phyloP scores from a whole-genome alignment of 805 yeast species.

The Myxozyma udenii region DNA sequence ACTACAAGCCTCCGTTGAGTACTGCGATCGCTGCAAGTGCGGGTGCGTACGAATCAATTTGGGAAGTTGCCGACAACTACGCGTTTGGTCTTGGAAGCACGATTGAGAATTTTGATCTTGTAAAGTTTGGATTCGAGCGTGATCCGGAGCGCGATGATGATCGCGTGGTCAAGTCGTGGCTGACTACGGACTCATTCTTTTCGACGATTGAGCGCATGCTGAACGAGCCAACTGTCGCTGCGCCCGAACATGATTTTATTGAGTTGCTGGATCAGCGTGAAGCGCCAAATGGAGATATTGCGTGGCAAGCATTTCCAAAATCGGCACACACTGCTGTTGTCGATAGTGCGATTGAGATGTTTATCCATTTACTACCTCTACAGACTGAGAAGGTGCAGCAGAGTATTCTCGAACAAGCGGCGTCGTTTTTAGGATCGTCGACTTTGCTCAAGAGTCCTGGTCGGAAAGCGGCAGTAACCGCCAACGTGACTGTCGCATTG shows the following conservation, averaged over 20 bases:
- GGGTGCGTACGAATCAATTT: conserved; percentile 36
- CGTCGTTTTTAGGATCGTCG: conserved; percentile 51
- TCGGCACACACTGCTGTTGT: conserved; percentile 51
- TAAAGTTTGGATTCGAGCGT: conserved; percentile 36
- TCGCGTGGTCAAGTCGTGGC: conserved; percentile 31
- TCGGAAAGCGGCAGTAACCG: conserved; percentile 49
- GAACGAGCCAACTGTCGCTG: conserved; percentile 31
- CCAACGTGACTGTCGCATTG: conserved; percentile 64
- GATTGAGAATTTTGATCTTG: conserved; percentile 35
- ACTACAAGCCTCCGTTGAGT: conserved; percentile 32
- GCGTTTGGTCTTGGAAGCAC: conserved; percentile 48
- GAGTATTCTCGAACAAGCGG: conserved; percentile 77
- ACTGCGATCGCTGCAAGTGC: conserved; percentile 36
- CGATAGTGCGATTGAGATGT: conserved; percentile 77
- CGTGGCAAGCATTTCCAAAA: conserved; percentile 25
- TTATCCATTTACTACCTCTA: conserved; percentile 65
- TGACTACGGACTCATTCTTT: conserved; percentile 26
- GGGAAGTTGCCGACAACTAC: conserved; percentile 42
- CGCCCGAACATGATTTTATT: conserved; percentile 33
- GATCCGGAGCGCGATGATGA: conserved; percentile 1
- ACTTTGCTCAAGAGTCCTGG: conserved; percentile 36
- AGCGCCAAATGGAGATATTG: conserved; percentile 10
- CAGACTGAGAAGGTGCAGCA: conserved; percentile 77
- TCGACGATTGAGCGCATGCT: conserved; percentile 30
- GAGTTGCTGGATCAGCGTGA: conserved; percentile 19